phyloP scores from a whole-genome alignment of 2,329 filamentous ascomycete genomes.

The Diaporthe sp. region DNA sequence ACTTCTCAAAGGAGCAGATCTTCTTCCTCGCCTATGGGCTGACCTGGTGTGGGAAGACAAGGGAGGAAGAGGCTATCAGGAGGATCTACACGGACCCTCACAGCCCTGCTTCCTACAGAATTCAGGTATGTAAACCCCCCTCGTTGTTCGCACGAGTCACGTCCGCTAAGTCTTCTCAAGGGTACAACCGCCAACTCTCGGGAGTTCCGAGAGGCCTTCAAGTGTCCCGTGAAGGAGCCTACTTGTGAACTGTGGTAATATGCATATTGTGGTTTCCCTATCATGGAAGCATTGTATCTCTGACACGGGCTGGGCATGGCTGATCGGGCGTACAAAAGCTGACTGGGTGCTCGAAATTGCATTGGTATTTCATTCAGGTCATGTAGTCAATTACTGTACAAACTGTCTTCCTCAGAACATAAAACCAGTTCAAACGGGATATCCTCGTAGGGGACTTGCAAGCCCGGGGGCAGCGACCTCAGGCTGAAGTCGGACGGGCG shows the following conservation, averaged over 20 bases:
- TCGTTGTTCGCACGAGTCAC: too few species aligned
- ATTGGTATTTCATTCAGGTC: neutral
- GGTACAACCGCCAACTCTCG: constrained; percentile 75
- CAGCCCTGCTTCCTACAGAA: constrained; percentile 73
- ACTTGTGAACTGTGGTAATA: constrained; percentile 77
- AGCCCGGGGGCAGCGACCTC: neutral
- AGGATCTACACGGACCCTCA: constrained; percentile 75
- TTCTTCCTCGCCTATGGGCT: constrained; percentile 78
- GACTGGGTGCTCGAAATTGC: neutral
- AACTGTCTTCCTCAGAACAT: constrained; percentile 12
- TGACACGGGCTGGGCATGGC: neutral
- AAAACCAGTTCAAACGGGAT: neutral
- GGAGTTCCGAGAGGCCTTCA: constrained; percentile 77
- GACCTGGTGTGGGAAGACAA: constrained; percentile 76
- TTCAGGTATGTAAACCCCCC: constrained; percentile 57
- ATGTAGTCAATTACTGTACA: constrained; percentile 33
- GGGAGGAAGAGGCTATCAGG: constrained; percentile 69
- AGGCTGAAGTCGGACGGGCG: constrained; percentile 25
- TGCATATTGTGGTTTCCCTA: too few species aligned
- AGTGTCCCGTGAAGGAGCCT: constrained; percentile 75
- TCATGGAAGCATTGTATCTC: neutral
- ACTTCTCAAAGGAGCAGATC: constrained; percentile 76
- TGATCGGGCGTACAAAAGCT: neutral
- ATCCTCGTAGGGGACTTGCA: neutral
- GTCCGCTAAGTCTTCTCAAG: constrained; percentile 13